Percentiles rank a stretch among this genome's conserved stretches.
These are phyloP conservation scores for Moricandia arvensis DNA, from an alignment of 345 rosid genomes.

Conservation along the genomic window DNA sequence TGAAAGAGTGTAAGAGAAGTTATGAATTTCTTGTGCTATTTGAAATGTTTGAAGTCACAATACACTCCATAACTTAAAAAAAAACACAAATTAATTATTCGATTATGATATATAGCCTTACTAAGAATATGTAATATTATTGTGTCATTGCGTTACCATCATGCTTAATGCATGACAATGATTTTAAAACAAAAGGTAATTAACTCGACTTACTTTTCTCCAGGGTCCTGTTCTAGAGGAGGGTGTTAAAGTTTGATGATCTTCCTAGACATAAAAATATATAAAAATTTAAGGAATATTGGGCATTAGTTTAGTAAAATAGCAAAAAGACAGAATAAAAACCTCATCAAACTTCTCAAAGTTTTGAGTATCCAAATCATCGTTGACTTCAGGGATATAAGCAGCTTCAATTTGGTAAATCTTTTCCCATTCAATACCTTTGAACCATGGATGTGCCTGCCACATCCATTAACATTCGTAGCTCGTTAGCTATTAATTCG, in stretches of 20 bases:
- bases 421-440: constrained; percentile 68
- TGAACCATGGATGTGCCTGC: constrained; percentile 86
- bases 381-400: constrained; percentile 80
- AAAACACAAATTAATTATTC: background rate
- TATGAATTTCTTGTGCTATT: background rate
- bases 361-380: constrained; percentile 94
- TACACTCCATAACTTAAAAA: background rate
- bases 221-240: constrained; percentile 69
- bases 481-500: background rate
- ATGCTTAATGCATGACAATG: background rate
- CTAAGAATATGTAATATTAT: background rate
- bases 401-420: constrained; percentile 90
- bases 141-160: background rate
- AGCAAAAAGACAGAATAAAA: background rate
- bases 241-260: constrained; percentile 40
- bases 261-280: constrained; percentile 36
- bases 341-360: constrained; percentile 94
- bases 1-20: background rate
- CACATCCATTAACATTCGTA: constrained; percentile 8
- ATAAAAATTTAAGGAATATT: background rate
- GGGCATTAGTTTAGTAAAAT: background rate
- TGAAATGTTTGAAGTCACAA: background rate
- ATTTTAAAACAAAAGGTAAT: no score
- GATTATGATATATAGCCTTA: background rate
- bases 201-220: constrained; percentile 58